Percentiles rank a stretch among this genome's conserved stretches.
These are phyloP conservation scores for Euphorbia pulcherrima DNA, from an alignment of 345 rosid species.

Conservation along the genomic window DNA sequence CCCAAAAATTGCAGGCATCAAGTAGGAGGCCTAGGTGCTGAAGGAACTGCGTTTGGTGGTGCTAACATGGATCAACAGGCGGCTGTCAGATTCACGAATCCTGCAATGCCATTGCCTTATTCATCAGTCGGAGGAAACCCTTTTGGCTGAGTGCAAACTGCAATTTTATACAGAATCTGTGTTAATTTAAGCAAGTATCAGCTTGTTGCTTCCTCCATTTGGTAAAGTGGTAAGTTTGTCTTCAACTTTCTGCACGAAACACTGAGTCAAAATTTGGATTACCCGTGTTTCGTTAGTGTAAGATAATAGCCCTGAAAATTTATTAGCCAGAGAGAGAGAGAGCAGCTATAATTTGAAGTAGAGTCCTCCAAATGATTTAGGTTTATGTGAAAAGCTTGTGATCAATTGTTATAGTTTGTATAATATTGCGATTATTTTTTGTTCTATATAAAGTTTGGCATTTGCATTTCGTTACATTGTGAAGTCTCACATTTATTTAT, in stretches of 20 bases:
- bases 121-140: constrained; percentile 66
- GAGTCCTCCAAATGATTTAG: constrained; percentile 13
- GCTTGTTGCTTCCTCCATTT: constrained; percentile 35
- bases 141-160: constrained; percentile 39
- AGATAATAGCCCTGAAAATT: constrained; percentile 10
- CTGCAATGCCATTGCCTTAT: constrained; percentile 38
- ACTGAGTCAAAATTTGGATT: constrained; percentile 17
- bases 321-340: background rate
- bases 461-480: background rate
- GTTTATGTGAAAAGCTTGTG: constrained; percentile 15
- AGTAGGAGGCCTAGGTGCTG: constrained; percentile 34
- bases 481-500: background rate
- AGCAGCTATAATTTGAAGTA: background rate
- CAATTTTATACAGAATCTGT: constrained; percentile 1
- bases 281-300: constrained; percentile 5
- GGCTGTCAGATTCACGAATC: constrained; percentile 39
- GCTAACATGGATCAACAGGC: constrained; percentile 43
- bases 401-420: constrained; percentile 18
- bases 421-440: constrained; percentile 15
- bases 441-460: background rate
- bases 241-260: constrained; percentile 5
- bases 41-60: constrained; percentile 33
- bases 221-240: constrained; percentile 31
- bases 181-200: constrained; percentile 26
- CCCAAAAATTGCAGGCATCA: constrained; percentile 28